Base-by-base conservation (phyloP, 805 yeast species). In the Saccharomycopsis fibuligera region DNA sequence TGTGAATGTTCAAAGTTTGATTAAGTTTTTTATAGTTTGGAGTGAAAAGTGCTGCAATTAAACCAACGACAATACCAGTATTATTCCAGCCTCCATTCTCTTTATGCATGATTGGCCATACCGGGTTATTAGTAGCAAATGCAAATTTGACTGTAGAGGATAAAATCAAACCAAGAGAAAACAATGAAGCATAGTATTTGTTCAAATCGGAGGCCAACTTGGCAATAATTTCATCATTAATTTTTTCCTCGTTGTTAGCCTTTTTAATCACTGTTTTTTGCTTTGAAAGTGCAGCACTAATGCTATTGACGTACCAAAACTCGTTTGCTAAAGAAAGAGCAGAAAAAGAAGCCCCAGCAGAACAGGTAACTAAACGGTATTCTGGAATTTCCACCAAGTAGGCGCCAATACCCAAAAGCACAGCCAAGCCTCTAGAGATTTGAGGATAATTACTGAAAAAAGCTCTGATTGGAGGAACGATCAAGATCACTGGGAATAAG, bases 101-200 rank as follows among this genome's bases (percentile, higher is more conserved):
- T 16, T 72, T 73, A 62, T 89, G 82, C 90, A 93, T 82, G 44
- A 90, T 84, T 25, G 98, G 95, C 99, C 99, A 93, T 42, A 89
- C 70, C 35, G 99, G 99, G 62, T 93, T 93, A 61, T 90, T 90
- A 2, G 98, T 79, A 66, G 77, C 84, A 58, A 74, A 77, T 8
- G 83, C 77, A 67, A 76, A 84, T 61, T 93, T 93, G 17, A 86
- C 70, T 27, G 86, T 76, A 1, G 89, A 77, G 1, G 96, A 79
- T 4, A 79, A 62, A 38, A 86, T 69, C 51, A 93, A 71, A 16
- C 99, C 99, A 24, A 85, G 53, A 1, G 79, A 62, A 55, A 83
- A 80, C 2, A 90, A 70, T 3, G 79, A 61, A 3, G 79, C 68
- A 55, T 76, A 63, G 58, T 59, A 63, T 60, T 48, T 62, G 22